Evolutionary conservation across 306 rosid genomes (phyloP).

Genomic region (Biancaea sappan): DNA sequence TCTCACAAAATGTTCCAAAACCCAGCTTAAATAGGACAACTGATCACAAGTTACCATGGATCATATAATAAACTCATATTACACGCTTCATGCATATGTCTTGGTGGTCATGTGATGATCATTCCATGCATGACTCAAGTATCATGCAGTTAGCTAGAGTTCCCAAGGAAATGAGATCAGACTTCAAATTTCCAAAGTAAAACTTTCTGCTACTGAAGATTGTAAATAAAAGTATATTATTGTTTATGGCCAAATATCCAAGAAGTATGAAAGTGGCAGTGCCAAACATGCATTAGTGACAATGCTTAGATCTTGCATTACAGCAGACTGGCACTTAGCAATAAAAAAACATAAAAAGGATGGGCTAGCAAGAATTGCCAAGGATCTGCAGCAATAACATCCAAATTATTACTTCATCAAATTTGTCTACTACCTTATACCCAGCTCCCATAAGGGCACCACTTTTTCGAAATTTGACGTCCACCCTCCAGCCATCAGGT

Average conservation of each 20-base stretch:
- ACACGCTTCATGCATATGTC: slow-evolving; percentile 17
- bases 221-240: not conserved
- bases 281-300: slow-evolving; percentile 5
- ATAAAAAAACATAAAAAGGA: not conserved
- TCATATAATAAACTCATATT: slow-evolving; percentile 1
- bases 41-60: slow-evolving; percentile 7
- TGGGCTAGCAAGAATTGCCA: not conserved
- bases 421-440: slow-evolving; percentile 63
- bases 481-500: slow-evolving; percentile 80
- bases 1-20: slow-evolving; percentile 8
- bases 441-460: slow-evolving; percentile 59
- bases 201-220: slow-evolving; percentile 12
- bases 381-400: slow-evolving; percentile 14
- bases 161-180: not conserved
- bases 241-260: slow-evolving; percentile 25
- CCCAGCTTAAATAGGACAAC: not conserved
- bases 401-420: slow-evolving; percentile 22
- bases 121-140: slow-evolving; percentile 1
- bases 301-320: slow-evolving; percentile 1
- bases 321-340: not conserved
- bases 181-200: slow-evolving; percentile 7
- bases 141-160: not conserved
- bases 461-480: slow-evolving; percentile 64
- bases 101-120: not conserved
- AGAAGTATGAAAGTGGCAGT: slow-evolving; percentile 7